Evolutionary conservation across 257 asterid genomes (phyloP).

Genomic region (Nicotiana noctiflora): DNA sequence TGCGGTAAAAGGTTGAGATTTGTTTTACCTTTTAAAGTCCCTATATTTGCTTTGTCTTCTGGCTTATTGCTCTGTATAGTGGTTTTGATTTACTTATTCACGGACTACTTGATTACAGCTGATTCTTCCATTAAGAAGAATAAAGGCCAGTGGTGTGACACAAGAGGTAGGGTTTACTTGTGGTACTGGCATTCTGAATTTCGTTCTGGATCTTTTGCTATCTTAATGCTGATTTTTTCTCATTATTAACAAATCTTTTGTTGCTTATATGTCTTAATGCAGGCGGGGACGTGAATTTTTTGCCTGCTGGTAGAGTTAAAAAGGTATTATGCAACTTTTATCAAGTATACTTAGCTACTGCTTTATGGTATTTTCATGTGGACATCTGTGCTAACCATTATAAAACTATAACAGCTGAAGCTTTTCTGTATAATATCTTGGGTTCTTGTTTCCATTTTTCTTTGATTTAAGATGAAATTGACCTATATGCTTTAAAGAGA

Average conservation of each 20-base stretch:
- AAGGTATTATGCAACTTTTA: constrained; percentile 36
- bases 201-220: background rate
- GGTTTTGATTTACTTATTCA: constrained; percentile 11
- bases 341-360: constrained; percentile 3
- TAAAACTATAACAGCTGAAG: background rate
- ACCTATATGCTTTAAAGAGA: background rate
- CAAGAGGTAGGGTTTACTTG: constrained; percentile 34
- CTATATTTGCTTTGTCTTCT: background rate
- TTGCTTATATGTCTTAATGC: background rate
- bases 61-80: background rate
- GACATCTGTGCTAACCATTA: background rate
- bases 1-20: background rate
- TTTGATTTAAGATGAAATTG: background rate
- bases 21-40: background rate
- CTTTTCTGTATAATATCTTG: background rate
- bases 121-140: constrained; percentile 32
- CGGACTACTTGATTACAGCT: constrained; percentile 27
- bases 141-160: constrained; percentile 25
- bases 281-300: constrained; percentile 51
- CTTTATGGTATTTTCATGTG: background rate
- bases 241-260: background rate
- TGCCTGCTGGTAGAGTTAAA: constrained; percentile 38
- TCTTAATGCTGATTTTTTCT: background rate
- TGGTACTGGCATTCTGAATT: background rate
- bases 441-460: background rate